These are phyloP conservation scores for Diatrype stigma DNA, from an alignment of 2,329 filamentous ascomycete species.

Conservation along the genomic window DNA sequence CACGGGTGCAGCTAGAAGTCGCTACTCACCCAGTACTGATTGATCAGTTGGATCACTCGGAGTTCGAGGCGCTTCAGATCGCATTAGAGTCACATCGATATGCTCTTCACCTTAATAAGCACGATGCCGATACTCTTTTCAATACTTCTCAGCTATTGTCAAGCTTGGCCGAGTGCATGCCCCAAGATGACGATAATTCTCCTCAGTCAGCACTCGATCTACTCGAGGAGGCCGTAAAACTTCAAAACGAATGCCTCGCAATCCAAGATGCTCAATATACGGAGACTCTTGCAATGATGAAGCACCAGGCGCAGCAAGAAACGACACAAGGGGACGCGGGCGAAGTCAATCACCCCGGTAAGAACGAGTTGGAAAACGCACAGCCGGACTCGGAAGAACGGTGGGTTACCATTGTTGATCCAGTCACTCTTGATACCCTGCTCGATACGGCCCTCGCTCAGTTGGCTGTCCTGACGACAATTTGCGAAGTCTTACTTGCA, in stretches of 20 bases:
- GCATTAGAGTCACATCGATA: conserved; percentile 61
- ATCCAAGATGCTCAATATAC: conserved; percentile 41
- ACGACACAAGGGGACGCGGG: neutral
- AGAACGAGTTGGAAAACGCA: conserved; percentile 8
- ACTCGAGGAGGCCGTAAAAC: conserved; percentile 23
- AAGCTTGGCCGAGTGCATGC: conserved; percentile 57
- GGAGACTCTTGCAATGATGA: conserved; percentile 27
- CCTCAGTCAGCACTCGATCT: conserved; percentile 36
- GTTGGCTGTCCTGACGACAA: conserved; percentile 49
- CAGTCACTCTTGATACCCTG: conserved; percentile 59
- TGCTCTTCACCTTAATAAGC: conserved; percentile 54
- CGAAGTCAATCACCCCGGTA: neutral
- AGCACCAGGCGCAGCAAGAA: conserved; percentile 31
- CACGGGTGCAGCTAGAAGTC: conserved; percentile 65
- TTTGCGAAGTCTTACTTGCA: conserved; percentile 46
- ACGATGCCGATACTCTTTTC: conserved; percentile 66
- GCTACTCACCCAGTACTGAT: conserved; percentile 62
- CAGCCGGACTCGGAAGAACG: conserved; percentile 43
- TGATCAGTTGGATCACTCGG: conserved; percentile 50
- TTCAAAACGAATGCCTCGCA: conserved; percentile 39
- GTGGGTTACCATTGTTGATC: conserved; percentile 64
- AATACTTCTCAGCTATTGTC: conserved; percentile 69
- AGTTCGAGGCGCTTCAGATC: conserved; percentile 51
- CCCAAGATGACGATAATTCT: conserved; percentile 50
- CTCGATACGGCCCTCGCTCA: conserved; percentile 66